phyloP scores from a whole-genome alignment of 2,329 filamentous ascomycete genomes.

The Fusarium praegraminearum region DNA sequence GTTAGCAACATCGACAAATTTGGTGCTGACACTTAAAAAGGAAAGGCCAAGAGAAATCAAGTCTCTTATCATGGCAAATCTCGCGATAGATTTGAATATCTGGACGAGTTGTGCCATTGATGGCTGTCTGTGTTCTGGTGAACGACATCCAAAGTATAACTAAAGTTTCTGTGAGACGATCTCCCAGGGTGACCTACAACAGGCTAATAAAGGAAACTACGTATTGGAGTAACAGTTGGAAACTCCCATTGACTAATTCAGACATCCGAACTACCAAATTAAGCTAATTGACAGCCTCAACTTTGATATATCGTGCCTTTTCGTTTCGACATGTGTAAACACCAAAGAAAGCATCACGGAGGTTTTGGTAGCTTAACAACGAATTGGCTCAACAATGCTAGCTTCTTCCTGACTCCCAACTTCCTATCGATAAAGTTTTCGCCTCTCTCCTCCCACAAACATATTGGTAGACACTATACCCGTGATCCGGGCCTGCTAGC shows the following conservation, averaged over 20 bases:
- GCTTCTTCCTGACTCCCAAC: slow-evolving; percentile 3
- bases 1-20: slow-evolving; percentile 27
- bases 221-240: background rate
- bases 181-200: background rate
- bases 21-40: slow-evolving; percentile 20
- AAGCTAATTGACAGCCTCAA: background rate
- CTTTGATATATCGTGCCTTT: background rate
- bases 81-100: background rate
- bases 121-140: background rate
- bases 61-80: background rate
- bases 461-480: slow-evolving; percentile 27
- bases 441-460: slow-evolving; percentile 17
- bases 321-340: slow-evolving; percentile 6
- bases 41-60: slow-evolving; percentile 3
- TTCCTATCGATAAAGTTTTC: slow-evolving; percentile 29
- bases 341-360: slow-evolving; percentile 17
- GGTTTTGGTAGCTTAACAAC: slow-evolving; percentile 4
- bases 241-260: background rate
- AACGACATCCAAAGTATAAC: background rate
- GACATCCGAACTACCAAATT: background rate
- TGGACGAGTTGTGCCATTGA: background rate
- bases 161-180: background rate
- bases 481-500: slow-evolving; percentile 22
- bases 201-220: slow-evolving; percentile 21
- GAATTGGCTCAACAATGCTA: slow-evolving; percentile 20